Conservation (phyloP, 78 protist species). For the Planoprotostelium fungivorum region DNA sequence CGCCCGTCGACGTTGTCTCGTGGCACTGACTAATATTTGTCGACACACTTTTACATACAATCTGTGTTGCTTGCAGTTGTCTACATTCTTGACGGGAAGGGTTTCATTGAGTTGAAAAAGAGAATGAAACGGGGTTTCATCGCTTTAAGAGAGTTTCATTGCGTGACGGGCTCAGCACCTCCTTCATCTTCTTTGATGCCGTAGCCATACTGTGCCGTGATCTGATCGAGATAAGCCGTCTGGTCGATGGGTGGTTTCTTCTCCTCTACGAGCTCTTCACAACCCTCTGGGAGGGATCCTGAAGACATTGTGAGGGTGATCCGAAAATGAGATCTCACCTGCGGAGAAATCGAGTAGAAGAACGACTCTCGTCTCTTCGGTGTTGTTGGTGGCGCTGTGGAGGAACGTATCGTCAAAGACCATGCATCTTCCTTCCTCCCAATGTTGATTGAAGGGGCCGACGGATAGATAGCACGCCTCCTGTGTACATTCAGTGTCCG, state of each 20-base stretch:
- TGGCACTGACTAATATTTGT: too few relatives aligned
- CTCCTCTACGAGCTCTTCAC: not conserved
- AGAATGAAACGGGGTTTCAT: too few relatives aligned
- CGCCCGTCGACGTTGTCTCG: too few relatives aligned
- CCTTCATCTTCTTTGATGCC: not conserved
- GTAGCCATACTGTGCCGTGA: conserved; percentile 5
- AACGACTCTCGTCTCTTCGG: conserved; percentile 3
- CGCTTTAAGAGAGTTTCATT: too few relatives aligned
- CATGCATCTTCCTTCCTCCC: conserved; percentile 2
- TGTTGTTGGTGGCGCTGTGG: conserved; percentile 3
- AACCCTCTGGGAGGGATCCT: not conserved
- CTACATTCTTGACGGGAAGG: too few relatives aligned
- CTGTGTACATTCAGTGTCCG: too few relatives aligned
- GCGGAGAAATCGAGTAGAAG: conserved; percentile 5
- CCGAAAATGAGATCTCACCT: not conserved
- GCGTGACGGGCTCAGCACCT: too few relatives aligned
- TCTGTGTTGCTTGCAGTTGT: too few relatives aligned
- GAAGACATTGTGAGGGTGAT: not conserved
- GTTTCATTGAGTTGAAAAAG: too few relatives aligned
- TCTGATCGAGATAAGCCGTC: not conserved
- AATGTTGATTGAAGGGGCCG: not conserved
- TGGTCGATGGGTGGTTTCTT: not conserved
- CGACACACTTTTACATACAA: too few relatives aligned
- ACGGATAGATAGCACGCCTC: not conserved
- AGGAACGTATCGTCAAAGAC: conserved; percentile 13